phyloP scores from a whole-genome alignment of 148 eudicot species.

The Gaultheria prostrata region DNA sequence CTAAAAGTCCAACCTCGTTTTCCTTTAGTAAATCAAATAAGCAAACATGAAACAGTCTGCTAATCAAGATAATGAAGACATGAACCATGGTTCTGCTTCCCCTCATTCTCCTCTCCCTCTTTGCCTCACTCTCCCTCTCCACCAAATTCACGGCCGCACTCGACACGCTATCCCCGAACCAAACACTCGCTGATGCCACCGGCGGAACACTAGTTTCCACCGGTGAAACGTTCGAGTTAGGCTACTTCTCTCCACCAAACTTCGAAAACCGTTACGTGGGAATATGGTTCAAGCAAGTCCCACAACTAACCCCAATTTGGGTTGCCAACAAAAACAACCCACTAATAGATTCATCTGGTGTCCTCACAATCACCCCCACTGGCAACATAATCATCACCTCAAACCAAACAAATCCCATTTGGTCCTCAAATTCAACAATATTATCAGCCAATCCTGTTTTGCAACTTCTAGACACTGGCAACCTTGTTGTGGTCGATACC shows the following conservation, averaged over 20 bases:
- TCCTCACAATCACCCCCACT: constrained; percentile 11
- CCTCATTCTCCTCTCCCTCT: constrained; percentile 9
- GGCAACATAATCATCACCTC: constrained; percentile 19
- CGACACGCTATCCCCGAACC: constrained; percentile 3
- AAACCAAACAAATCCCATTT: constrained; percentile 1
- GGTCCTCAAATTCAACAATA: constrained; percentile 20
- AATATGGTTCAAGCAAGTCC: constrained; percentile 30
- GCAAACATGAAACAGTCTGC: neutral
- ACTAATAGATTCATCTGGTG: constrained; percentile 13
- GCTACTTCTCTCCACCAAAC: constrained; percentile 33
- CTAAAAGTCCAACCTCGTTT: neutral
- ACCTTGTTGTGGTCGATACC: constrained; percentile 22
- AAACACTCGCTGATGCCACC: constrained; percentile 4
- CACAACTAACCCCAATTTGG: constrained; percentile 18
- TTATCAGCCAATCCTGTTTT: constrained; percentile 10
- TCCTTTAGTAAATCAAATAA: neutral
- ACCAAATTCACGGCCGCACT: neutral
- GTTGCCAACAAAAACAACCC: constrained; percentile 27
- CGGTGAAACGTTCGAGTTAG: constrained; percentile 22
- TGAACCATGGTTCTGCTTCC: constrained; percentile 21
- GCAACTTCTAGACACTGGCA: constrained; percentile 30
- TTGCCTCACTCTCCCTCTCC: constrained; percentile 13
- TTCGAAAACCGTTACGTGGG: constrained; percentile 26
- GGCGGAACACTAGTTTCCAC: constrained; percentile 21
- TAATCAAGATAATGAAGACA: constrained; percentile 13